Base-by-base conservation (phyloP, 345 rosid species). In the Noccaea caerulescens region DNA sequence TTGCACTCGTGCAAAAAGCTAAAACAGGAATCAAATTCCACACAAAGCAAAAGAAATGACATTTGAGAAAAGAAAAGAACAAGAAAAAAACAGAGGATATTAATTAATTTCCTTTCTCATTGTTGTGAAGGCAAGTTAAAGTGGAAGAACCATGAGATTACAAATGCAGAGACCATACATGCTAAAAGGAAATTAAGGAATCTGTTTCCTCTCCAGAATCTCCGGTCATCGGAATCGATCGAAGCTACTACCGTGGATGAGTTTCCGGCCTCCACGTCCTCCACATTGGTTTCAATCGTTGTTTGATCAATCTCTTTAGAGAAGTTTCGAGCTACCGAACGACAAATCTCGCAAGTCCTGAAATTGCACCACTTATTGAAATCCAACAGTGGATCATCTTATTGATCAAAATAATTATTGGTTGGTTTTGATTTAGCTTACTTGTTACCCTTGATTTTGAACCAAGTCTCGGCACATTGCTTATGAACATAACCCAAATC, bases 381-480 rank as follows among this genome's bases (percentile, higher is more conserved):
- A 18, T 52, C 8, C 14, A 58, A 37, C 32, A 8, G 3, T 52
- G 51, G 6, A 41, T 66, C 23, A 41, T 66, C 23, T 12, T 14
- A 67, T 32, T 44, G 27, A 56, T 63, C 27, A 72, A 54, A 30
- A 12, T 4, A 10, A 12, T 32, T 4, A 7, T 18, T 47, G 6
- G 33, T 38, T 41, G 42, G 76, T 27, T 34, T 43, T 20, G 25
- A 10, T 36, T 11, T 34, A 55, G 56, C 80, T 71, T 71, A 92
- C 99, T 83, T 90, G 77, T 92, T 90, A 73, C 99, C 98, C 77
- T 75, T 94, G 76, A 94, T 94, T 77, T 89, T 88, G 85, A 94
- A 92, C 99, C 99, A 94, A 50, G 96, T 78, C 79, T 92, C 99
- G 5, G 99, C 98, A 76, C 99, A 94, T 39, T 83, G 88, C 80